These are phyloP conservation scores for Talaromyces sp. DNA, from an alignment of 2,329 filamentous ascomycete genomes.

Conservation along the genomic window DNA sequence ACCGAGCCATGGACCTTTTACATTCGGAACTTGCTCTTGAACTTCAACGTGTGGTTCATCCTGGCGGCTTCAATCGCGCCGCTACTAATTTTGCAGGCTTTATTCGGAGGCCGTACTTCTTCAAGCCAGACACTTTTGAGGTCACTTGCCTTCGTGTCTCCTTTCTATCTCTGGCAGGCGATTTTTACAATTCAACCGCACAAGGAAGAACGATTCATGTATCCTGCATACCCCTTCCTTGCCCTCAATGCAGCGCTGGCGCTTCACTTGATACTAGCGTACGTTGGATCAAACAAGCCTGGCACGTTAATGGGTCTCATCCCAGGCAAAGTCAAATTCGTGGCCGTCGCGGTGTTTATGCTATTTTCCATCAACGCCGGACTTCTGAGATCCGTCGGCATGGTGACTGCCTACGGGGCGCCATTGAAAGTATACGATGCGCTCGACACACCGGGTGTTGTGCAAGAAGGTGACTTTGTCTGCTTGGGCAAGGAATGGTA, in stretches of 20 bases:
- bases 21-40: constrained; percentile 80
- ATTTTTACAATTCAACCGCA: constrained; percentile 93
- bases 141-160: constrained; percentile 71
- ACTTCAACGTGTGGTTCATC: constrained; percentile 93
- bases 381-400: constrained; percentile 68
- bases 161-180: constrained; percentile 90
- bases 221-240: constrained; percentile 87
- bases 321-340: constrained; percentile 69
- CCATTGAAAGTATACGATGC: constrained; percentile 62
- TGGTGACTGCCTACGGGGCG: constrained; percentile 77
- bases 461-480: constrained; percentile 63
- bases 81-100: constrained; percentile 68
- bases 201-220: constrained; percentile 99
- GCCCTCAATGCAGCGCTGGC: constrained; percentile 83
- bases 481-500: constrained; percentile 99
- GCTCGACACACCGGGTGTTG: constrained; percentile 49
- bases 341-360: constrained; percentile 57
- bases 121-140: constrained; percentile 68
- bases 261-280: constrained; percentile 72
- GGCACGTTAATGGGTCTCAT: constrained; percentile 66
- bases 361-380: constrained; percentile 63
- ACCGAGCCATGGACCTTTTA: constrained; percentile 98
- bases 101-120: constrained; percentile 55
- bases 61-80: constrained; percentile 72
- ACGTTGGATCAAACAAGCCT: constrained; percentile 67